Percentiles rank a stretch among this genome's conserved stretches.
These are phyloP conservation scores for Phytophthora multivora DNA, from an alignment of 352 stramenopile species.

Conservation along the genomic window DNA sequence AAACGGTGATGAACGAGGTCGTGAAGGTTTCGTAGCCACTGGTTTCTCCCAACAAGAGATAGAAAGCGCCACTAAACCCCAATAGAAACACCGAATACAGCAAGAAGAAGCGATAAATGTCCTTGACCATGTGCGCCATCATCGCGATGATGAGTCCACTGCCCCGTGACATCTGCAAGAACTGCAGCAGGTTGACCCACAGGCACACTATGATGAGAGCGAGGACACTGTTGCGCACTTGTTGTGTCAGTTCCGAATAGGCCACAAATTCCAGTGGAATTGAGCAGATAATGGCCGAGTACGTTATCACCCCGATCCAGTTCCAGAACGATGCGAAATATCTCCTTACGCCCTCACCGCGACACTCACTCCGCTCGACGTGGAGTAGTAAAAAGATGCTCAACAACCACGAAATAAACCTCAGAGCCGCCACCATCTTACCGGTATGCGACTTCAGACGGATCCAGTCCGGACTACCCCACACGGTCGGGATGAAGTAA, in stretches of 20 bases:
- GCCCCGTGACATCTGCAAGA: constrained; percentile 63
- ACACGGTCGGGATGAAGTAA: constrained; percentile 67
- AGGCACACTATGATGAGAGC: constrained; percentile 65
- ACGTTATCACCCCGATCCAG: constrained; percentile 55
- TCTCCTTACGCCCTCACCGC: constrained; percentile 39
- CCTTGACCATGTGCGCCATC: constrained; percentile 77
- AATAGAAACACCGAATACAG: constrained; percentile 77
- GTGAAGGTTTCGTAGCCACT: constrained; percentile 63
- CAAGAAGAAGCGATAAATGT: constrained; percentile 71
- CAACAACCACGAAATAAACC: constrained; percentile 54
- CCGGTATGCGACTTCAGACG: constrained; percentile 42
- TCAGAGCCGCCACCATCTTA: constrained; percentile 45
- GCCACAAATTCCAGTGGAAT: constrained; percentile 58
- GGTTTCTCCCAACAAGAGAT: constrained; percentile 62
- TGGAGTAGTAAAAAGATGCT: constrained; percentile 56
- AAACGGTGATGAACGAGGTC: constrained; percentile 71
- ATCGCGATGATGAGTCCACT: constrained; percentile 75
- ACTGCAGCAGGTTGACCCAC: constrained; percentile 75
- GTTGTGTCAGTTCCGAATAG: constrained; percentile 22
- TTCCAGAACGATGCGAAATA: constrained; percentile 75
- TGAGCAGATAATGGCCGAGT: constrained; percentile 47
- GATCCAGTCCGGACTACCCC: constrained; percentile 58
- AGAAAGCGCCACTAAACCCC: constrained; percentile 75
- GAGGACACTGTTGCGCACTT: constrained; percentile 53
- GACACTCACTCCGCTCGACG: constrained; percentile 57